phyloP scores from a whole-genome alignment of 225 moss, liverwort and hornwort genomes.

The Polytrichum formosum region DNA sequence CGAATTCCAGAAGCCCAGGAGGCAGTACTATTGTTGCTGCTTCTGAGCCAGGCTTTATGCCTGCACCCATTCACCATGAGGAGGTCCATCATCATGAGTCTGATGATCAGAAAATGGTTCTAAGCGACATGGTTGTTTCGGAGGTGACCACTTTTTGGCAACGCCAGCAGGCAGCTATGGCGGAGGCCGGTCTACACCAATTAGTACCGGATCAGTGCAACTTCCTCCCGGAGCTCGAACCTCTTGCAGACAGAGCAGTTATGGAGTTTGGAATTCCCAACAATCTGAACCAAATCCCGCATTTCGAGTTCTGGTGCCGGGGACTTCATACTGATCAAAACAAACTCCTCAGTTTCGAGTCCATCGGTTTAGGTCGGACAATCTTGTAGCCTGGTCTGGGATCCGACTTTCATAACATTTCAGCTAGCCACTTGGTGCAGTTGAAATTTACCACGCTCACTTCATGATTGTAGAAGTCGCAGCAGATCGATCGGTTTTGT shows the following conservation, averaged over 20 bases:
- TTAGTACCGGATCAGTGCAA: background rate
- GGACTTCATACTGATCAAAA: background rate
- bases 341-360: slow-evolving; percentile 1
- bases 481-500: too few species aligned
- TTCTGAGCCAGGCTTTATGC: too few species aligned
- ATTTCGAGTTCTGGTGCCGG: slow-evolving; percentile 15
- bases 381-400: background rate
- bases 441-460: too few species aligned
- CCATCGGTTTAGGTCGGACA: background rate
- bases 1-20: too few species aligned
- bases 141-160: slow-evolving; percentile 20
- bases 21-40: too few species aligned
- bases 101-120: slow-evolving; percentile 1
- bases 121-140: slow-evolving; percentile 1
- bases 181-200: slow-evolving; percentile 18
- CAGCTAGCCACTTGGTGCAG: too few species aligned
- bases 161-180: slow-evolving; percentile 19
- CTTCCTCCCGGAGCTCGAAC: slow-evolving; percentile 8
- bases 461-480: too few species aligned
- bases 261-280: slow-evolving; percentile 12
- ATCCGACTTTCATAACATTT: too few species aligned
- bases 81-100: background rate
- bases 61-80: background rate
- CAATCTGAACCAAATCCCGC: slow-evolving; percentile 10
- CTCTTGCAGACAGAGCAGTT: background rate